Evolutionary conservation across 345 rosid genomes (phyloP), one percentile per base, ranked within the genome.

Genomic region (Murraya koenigii): DNA sequence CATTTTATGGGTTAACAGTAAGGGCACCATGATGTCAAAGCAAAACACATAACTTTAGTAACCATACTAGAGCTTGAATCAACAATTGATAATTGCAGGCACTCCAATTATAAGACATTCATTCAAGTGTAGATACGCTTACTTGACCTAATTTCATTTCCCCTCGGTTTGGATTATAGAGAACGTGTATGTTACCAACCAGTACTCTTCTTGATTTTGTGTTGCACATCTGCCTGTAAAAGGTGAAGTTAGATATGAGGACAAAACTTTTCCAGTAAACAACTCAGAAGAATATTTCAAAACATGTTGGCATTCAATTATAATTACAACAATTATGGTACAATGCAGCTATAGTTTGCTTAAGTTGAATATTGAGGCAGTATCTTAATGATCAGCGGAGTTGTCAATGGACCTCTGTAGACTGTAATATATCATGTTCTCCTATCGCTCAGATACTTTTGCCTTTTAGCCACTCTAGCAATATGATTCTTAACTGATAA

Each of bases 61-160:
- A 25, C 47, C 49, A 14, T 22, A 72, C 23, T 3, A 35, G 73
- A 49, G 75, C 30, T 38, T 38, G 64, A 36, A 56, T 11, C 54
- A n/a, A 35, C 2, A 19, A 61, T 4, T 52, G 56, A 22, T 55
- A 8, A 38, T 44, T 60, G 15, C 38, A 55, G 33, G 20, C 55
- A 82, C 26, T 33, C 59, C 66, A 66, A 26, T 66, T 35, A n/a
- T 55, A 66, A 32, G 68, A 78, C 64, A 26, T 35, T 58, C 63
- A 58, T 36, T 47, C 35, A 59, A 49, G 36, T 64, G 71, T 65
- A 62, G 70, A 78, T 62, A n/a, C 8, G 81, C 94, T 78, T 85
- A 90, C 98, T 84, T 94, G 97, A 56, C 94, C 95, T 63, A 94
- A 76, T 86, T 94, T 94, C 73, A 94, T 84, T 26, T 94, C 98